These are phyloP conservation scores for Cercophora scortea DNA, from an alignment of 495 filamentous ascomycete genomes.

Conservation along the genomic window DNA sequence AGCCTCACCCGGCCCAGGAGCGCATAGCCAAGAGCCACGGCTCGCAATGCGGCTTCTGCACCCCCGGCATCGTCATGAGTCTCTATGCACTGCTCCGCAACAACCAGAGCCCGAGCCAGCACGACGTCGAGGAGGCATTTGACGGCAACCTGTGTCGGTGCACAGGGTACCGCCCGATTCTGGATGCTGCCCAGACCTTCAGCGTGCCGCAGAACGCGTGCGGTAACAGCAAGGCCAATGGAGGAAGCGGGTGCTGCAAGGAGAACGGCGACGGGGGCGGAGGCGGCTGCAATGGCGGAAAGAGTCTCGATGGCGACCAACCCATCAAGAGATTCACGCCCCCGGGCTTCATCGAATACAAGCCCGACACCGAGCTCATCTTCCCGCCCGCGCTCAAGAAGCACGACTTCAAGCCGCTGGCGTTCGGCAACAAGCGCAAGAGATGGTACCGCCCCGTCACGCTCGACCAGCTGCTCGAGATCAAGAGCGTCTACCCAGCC, in stretches of 20 bases:
- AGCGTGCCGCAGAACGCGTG: conserved; percentile 37
- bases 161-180: conserved; percentile 88
- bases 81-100: conserved; percentile 78
- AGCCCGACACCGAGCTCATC: conserved; percentile 87
- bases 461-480: conserved; percentile 78
- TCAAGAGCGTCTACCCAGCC: conserved; percentile 76
- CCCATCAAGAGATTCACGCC: conserved; percentile 66
- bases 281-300: conserved; percentile 50
- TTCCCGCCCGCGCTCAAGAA: conserved; percentile 81
- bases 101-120: conserved; percentile 55
- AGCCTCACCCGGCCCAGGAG: conserved; percentile 87
- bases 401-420: conserved; percentile 72
- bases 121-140: conserved; percentile 81
- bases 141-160: conserved; percentile 96
- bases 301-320: conserved; percentile 36
- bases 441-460: conserved; percentile 89
- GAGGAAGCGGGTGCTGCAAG: conserved; percentile 65
- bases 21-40: conserved; percentile 71
- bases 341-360: conserved; percentile 86
- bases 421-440: conserved; percentile 91
- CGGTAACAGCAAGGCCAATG: conserved; percentile 51
- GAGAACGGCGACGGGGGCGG: conserved; percentile 34
- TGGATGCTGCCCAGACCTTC: conserved; percentile 83
- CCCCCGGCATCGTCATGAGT: conserved; percentile 96
- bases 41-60: conserved; percentile 78